A percentile compares a stretch with the other conserved stretches of the same genome.
Evolutionary conservation across 805 yeast genomes (phyloP).

Genomic region (Zygoascus bituminiphila): DNA sequence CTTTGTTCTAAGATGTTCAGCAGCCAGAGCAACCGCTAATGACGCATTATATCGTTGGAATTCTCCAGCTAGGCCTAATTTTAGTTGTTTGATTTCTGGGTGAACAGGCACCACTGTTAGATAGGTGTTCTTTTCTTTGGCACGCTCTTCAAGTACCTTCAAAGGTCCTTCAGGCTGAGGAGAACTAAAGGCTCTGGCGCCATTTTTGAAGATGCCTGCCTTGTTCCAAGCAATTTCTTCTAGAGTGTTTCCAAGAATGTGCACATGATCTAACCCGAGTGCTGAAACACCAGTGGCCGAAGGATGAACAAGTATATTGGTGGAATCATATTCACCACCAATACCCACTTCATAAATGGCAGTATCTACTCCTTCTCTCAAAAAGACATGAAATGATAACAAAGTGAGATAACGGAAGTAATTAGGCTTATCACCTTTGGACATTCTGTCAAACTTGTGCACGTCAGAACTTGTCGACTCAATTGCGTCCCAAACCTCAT

Average conservation of each 20-base stretch:
- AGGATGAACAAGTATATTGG: slow-evolving; percentile 75
- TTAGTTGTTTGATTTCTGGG: slow-evolving; percentile 29
- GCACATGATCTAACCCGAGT: slow-evolving; percentile 86
- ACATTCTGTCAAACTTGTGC: slow-evolving; percentile 62
- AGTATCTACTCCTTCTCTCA: slow-evolving; percentile 82
- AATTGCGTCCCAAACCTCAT: slow-evolving; percentile 86
- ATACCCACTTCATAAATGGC: slow-evolving; percentile 98
- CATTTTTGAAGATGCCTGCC: slow-evolving; percentile 78
- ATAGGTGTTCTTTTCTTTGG: slow-evolving; percentile 48
- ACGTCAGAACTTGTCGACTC: slow-evolving; percentile 49
- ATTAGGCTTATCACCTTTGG: slow-evolving; percentile 70
- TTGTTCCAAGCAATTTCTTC: slow-evolving; percentile 94
- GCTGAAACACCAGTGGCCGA: slow-evolving; percentile 78
- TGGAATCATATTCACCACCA: slow-evolving; percentile 97
- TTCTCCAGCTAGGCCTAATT: slow-evolving; percentile 45
- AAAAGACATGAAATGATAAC: slow-evolving; percentile 81
- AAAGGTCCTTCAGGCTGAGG: slow-evolving; percentile 49
- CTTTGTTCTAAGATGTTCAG: slow-evolving; percentile 46
- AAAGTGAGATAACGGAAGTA: slow-evolving; percentile 88
- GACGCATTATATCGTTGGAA: slow-evolving; percentile 86
- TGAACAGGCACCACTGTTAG: slow-evolving; percentile 46
- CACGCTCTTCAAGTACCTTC: slow-evolving; percentile 48
- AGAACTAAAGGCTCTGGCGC: slow-evolving; percentile 60
- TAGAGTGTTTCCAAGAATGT: slow-evolving; percentile 77
- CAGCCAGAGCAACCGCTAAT: slow-evolving; percentile 65